Evolutionary conservation across 257 asterid species (phyloP).

Genomic region (Solanum paucissectum): DNA sequence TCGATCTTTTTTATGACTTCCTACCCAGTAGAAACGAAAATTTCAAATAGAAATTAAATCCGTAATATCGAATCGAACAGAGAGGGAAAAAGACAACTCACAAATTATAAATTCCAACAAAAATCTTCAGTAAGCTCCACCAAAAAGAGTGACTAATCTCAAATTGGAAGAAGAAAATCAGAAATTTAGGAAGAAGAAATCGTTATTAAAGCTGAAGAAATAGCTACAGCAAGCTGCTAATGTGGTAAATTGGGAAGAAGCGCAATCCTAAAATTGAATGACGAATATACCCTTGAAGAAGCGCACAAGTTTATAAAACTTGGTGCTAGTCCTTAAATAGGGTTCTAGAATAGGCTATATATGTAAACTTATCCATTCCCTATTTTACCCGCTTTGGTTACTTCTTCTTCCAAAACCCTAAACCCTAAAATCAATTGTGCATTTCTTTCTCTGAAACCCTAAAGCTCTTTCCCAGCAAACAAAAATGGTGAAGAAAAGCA

Average conservation of each 20-base stretch:
- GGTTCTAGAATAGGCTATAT: not conserved
- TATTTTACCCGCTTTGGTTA: not conserved
- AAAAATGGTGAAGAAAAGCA: conserved; percentile 71
- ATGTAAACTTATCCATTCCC: not conserved
- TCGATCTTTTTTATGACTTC: no score
- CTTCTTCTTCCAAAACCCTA: not conserved
- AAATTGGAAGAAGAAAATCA: not conserved
- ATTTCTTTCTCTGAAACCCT: not conserved
- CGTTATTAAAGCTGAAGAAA: not conserved
- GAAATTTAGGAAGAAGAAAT: not conserved
- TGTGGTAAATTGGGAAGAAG: not conserved
- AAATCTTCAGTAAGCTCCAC: not conserved
- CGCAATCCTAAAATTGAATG: no score
- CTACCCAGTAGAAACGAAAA: not conserved
- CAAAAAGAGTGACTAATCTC: no score
- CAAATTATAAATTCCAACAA: not conserved
- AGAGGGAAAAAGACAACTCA: not conserved
- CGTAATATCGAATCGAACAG: not conserved
- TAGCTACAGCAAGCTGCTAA: not conserved
- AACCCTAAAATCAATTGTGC: not conserved
- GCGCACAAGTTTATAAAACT: not conserved
- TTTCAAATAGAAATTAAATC: no score
- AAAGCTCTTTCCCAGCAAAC: not conserved
- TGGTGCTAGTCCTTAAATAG: not conserved
- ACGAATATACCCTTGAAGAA: not conserved